Evolutionary conservation across 2,329 filamentous ascomycete genomes (phyloP), one percentile per base, ranked within the genome.

Genomic region (Sporothrix humicola): DNA sequence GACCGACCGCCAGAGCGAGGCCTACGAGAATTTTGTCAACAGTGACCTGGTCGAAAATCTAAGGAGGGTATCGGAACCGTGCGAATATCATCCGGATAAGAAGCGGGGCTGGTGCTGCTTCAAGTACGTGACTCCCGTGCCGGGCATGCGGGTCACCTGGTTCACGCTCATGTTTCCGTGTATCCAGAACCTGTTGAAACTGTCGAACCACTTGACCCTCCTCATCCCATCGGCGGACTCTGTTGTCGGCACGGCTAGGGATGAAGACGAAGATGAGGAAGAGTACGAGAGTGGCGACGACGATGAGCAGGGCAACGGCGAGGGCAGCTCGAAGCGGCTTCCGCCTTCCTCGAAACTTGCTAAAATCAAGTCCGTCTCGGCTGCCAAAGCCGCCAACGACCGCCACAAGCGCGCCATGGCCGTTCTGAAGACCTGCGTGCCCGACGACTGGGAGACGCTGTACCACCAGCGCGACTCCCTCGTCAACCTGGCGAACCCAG

Each of bases 141-240:
- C 88, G 0, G 1, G 63, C 17, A 73, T 65, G 31, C 7, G 23
- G 17, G 46, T 56, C 0, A 44, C 31, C 59, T 97, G 93, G 93
- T 89, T 92, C 79, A 86, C 87, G 20, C 88, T 92, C 74, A 92
- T 98, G 0, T 99, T 99, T 77, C 95, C 96, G 2, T 89, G 90
- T 71, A 95, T 98, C 77, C 87, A 90, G 20, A 91, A 90, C 0
- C 84, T 98, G 23, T 93, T 97, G 78, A 97, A 97, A 80, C 85
- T 99, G 4, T 91, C 94, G 13, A 98, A 97, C 78, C 96, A 99
- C 80, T 86, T 98, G n/a, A 95, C 92, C 3, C 89, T 97, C 31
- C 85, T 98, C 31, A 90, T 98, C 10, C 96, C 95, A 0, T 82
- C 83, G 52, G 83, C 83, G 12, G 86, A 83, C 3, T 93, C 96